Evolutionary conservation across 176 grass and related monocot genomes (phyloP), one percentile per base, ranked within the genome.

Genomic region (Oryza brachyantha): DNA sequence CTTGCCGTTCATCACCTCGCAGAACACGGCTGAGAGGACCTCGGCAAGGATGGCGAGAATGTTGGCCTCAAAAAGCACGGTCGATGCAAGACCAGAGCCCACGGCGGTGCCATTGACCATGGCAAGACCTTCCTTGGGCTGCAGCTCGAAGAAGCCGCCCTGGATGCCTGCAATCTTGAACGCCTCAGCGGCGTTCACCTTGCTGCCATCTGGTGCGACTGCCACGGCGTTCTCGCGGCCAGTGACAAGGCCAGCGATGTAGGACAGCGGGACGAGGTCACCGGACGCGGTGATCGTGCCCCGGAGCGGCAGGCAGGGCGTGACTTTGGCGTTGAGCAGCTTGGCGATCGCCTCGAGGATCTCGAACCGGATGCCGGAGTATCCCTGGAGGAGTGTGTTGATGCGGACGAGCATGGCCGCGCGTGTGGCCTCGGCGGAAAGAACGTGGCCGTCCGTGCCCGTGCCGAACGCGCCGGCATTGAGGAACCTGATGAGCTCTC

Each of bases 81-180:
- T 88, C 7, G 93, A 93, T 0, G 93, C 90, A 3, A 97, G 85
- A 1, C 86, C 93, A 0, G 94, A 97, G 12, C 94, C 94, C 21
- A 97, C 91, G 35, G 94, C 94, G 0, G 94, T 97, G 48, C 94
- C 94, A 17, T 97, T 97, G 26, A 97, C 94, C 66, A 91, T 88
- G 6, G 94, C 94, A 1, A 97, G 91, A 0, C 91, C 94, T 52
- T 97, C 87, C 83, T 93, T 93, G 3, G 91, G 91, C 41, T 90
- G 91, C 76, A 93, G 68, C 71, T 93, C 77, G 77, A 93, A 93
- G 70, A 90, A 90, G 75, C 77, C 79, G 2, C 77, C 74, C 22
- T 70, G 46, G 74, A 90, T 86, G 25, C 84, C 88, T 0, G 88
- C 84, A 22, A 84, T 76, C 62, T 87, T 85, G 70, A 90, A 90